A percentile compares a stretch with the other conserved stretches of the same genome.
Evolutionary conservation across 1,284 basidiomycete genomes (phyloP).

Genomic region (Malassezia nana): DNA sequence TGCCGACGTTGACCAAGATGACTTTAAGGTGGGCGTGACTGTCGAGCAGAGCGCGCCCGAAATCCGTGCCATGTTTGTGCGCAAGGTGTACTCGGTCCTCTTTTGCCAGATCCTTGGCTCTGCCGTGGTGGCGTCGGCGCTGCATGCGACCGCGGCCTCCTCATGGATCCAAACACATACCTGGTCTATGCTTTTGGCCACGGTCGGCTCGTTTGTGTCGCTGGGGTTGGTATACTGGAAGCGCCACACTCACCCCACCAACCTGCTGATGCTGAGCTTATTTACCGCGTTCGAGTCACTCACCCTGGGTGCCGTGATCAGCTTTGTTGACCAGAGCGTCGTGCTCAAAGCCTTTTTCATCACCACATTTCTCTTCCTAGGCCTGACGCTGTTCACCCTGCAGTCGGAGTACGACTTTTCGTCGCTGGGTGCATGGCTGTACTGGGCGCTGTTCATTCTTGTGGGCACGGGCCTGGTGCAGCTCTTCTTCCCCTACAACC

Average conservation of each 20-base stretch:
- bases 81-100: conserved; percentile 37
- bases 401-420: conserved; percentile 67
- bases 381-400: conserved; percentile 64
- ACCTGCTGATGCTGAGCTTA: conserved; percentile 64
- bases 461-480: conserved; percentile 55
- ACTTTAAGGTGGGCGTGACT: conserved; percentile 45
- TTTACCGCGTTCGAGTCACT: conserved; percentile 37
- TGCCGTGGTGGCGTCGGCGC: conserved; percentile 28
- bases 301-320: conserved; percentile 63
- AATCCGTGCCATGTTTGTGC: conserved; percentile 40
- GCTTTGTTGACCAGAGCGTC: conserved; percentile 64
- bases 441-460: conserved; percentile 53
- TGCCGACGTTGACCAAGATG: conserved; percentile 36
- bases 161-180: conserved; percentile 34
- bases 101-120: conserved; percentile 43
- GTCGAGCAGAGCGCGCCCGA: conserved; percentile 43
- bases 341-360: conserved; percentile 80
- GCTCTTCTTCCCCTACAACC: conserved; percentile 67
- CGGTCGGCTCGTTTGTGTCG: conserved; percentile 64
- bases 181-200: conserved; percentile 52
- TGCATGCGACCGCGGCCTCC: conserved; percentile 24
- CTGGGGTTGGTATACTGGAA: conserved; percentile 74
- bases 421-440: conserved; percentile 71
- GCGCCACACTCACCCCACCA: conserved; percentile 70
- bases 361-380: conserved; percentile 74